These are phyloP conservation scores for Austroboletus eburneus DNA, from an alignment of 768 basidiomycete species.

Conservation along the genomic window DNA sequence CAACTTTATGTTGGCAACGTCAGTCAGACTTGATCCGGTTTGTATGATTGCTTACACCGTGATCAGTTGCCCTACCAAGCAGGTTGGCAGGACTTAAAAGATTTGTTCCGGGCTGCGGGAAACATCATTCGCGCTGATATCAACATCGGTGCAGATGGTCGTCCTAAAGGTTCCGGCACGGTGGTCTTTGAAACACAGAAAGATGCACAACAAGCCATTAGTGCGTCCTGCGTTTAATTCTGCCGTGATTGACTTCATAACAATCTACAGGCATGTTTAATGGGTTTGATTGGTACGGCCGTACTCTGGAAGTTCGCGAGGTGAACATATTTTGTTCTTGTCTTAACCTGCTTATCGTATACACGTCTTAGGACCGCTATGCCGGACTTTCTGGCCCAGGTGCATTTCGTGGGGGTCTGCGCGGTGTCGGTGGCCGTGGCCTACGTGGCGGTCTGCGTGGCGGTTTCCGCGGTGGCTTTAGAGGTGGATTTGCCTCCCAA, in stretches of 20 bases:
- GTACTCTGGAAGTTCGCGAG: slow-evolving; percentile 93
- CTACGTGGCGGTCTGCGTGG: slow-evolving; percentile 26
- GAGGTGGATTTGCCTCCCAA: slow-evolving; percentile 50
- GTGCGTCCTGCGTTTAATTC: slow-evolving; percentile 41
- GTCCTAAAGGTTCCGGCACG: slow-evolving; percentile 95
- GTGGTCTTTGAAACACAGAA: slow-evolving; percentile 91
- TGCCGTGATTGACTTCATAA: slow-evolving; percentile 1
- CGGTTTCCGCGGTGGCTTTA: slow-evolving; percentile 53
- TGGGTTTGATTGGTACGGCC: slow-evolving; percentile 96
- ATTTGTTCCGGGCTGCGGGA: slow-evolving; percentile 92
- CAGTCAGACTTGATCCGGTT: slow-evolving; percentile 20
- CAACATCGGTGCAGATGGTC: slow-evolving; percentile 87
- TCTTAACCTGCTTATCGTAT: neutral
- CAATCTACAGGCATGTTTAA: slow-evolving; percentile 79
- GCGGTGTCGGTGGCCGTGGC: slow-evolving; percentile 42
- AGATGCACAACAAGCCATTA: slow-evolving; percentile 89
- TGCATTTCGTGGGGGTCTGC: slow-evolving; percentile 53
- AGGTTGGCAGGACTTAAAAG: slow-evolving; percentile 99
- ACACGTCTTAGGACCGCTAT: slow-evolving; percentile 70
- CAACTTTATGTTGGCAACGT: slow-evolving; percentile 94
- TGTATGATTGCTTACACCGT: slow-evolving; percentile 2
- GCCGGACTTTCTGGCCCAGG: slow-evolving; percentile 75
- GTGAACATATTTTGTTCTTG: slow-evolving; percentile 37
- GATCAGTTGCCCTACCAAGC: slow-evolving; percentile 87
- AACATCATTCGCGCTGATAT: slow-evolving; percentile 96